Conservation (phyloP, 1,284 basidiomycete species). For the Tetrapyrgos nigripes region DNA sequence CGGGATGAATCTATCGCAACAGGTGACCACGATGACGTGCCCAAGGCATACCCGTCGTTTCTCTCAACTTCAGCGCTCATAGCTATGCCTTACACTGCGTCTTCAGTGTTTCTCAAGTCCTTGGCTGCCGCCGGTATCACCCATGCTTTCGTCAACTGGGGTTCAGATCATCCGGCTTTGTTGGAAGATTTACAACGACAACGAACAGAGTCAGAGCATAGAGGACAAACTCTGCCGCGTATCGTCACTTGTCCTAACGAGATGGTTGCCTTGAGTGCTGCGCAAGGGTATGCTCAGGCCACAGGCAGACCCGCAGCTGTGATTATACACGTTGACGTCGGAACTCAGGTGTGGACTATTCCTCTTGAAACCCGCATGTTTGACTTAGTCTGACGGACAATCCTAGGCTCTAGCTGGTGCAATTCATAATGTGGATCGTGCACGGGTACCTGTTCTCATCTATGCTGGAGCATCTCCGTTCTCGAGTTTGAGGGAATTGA, state of each 20-base stretch:
- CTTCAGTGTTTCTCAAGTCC: conserved; percentile 62
- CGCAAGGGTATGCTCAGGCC: conserved; percentile 73
- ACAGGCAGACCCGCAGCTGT: conserved; percentile 72
- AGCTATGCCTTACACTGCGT: conserved; percentile 49
- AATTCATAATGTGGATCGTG: conserved; percentile 71
- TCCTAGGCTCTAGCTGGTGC: conserved; percentile 69
- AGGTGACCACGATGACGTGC: not conserved
- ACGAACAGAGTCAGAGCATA: conserved; percentile 39
- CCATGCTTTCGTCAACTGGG: conserved; percentile 79
- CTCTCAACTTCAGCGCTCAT: too few relatives aligned
- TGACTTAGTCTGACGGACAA: not conserved
- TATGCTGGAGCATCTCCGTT: conserved; percentile 75
- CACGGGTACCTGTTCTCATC: conserved; percentile 68
- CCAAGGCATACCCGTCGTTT: too few relatives aligned
- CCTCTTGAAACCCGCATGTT: conserved; percentile 1
- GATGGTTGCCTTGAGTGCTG: conserved; percentile 76
- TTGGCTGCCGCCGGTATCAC: conserved; percentile 68
- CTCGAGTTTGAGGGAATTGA: conserved; percentile 57
- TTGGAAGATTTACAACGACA: conserved; percentile 71
- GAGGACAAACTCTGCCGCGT: conserved; percentile 45
- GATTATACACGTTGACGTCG: conserved; percentile 77
- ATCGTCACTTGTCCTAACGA: conserved; percentile 77
- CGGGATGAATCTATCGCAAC: too few relatives aligned
- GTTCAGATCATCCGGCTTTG: conserved; percentile 74
- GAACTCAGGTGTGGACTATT: conserved; percentile 59